Evolutionary conservation across 1,284 basidiomycete species (phyloP).

Genomic region (Lentinula novae-zelandiae): DNA sequence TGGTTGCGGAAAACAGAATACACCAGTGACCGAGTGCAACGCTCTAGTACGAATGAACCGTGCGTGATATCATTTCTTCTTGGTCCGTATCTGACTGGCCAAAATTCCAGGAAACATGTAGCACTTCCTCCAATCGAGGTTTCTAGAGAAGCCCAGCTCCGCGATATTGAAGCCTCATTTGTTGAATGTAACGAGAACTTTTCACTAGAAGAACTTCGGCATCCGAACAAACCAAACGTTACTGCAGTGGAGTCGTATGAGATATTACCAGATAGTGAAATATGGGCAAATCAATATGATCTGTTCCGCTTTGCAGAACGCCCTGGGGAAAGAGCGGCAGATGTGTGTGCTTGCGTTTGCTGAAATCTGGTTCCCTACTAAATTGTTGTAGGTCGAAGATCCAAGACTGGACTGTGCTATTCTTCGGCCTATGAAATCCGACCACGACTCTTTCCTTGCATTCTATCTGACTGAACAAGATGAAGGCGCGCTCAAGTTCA

Average conservation of each 20-base stretch:
- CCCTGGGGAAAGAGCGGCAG: constrained; percentile 70
- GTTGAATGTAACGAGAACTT: constrained; percentile 56
- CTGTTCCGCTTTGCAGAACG: constrained; percentile 86
- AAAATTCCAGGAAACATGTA: constrained; percentile 42
- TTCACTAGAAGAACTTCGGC: constrained; percentile 56
- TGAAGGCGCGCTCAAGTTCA: constrained; percentile 59
- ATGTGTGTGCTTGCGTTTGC: constrained; percentile 38
- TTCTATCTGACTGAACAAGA: constrained; percentile 86
- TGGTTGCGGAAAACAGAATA: constrained; percentile 92
- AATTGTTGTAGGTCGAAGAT: constrained; percentile 54
- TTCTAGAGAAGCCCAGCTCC: constrained; percentile 75
- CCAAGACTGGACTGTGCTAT: constrained; percentile 82
- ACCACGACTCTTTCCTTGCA: constrained; percentile 85
- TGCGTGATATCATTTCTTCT: constrained; percentile 29
- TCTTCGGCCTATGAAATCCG: constrained; percentile 81
- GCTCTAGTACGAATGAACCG: constrained; percentile 51
- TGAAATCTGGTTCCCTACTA: neutral
- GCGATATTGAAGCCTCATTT: constrained; percentile 84
- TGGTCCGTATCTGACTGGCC: neutral
- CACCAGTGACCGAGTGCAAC: constrained; percentile 61
- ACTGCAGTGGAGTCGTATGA: constrained; percentile 83
- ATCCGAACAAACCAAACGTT: constrained; percentile 78
- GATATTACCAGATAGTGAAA: constrained; percentile 80
- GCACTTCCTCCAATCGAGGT: constrained; percentile 63
- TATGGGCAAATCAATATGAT: constrained; percentile 90